Evolutionary conservation across 2,329 filamentous ascomycete genomes (phyloP).

Genomic region (Neonectria faginata): DNA sequence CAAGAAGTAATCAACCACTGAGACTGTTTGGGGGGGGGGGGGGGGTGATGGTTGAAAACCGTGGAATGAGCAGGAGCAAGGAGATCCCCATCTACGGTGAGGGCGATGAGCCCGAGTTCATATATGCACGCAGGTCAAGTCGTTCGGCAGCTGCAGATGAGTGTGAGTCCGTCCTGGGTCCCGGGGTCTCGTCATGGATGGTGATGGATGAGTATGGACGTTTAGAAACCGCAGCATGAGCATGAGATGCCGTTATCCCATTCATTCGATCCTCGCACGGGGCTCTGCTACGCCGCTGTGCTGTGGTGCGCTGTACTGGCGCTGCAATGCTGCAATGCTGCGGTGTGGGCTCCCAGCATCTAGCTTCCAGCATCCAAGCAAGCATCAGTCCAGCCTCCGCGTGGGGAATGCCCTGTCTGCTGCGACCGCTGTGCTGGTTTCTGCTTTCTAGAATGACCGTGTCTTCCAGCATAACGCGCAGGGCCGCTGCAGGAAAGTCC

Average conservation of each 20-base stretch:
- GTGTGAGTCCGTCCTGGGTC: not conserved
- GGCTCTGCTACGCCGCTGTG: not conserved
- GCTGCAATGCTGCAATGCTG: too few species aligned
- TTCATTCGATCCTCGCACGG: not conserved
- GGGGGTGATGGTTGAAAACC: not conserved
- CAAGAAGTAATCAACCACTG: not conserved
- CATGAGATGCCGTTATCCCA: not conserved
- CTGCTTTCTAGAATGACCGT: constrained; percentile 14
- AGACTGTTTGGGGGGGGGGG: not conserved
- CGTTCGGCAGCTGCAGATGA: constrained; percentile 4
- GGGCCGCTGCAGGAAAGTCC: constrained; percentile 14
- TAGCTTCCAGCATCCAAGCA: not conserved
- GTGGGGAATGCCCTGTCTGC: constrained; percentile 22
- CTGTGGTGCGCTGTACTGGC: not conserved
- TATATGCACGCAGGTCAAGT: constrained; percentile 1
- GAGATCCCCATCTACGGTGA: not conserved
- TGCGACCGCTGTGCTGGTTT: constrained; percentile 7
- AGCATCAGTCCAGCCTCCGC: constrained; percentile 6
- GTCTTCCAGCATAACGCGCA: constrained; percentile 17
- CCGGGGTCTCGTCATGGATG: constrained; percentile 14
- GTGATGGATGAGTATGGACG: not conserved
- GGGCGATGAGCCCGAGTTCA: constrained; percentile 4
- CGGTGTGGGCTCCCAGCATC: too few species aligned
- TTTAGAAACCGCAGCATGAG: not conserved
- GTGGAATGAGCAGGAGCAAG: not conserved